Evolutionary conservation across 768 basidiomycete species (phyloP).

Genomic region (Fistulinella prunicolor): DNA sequence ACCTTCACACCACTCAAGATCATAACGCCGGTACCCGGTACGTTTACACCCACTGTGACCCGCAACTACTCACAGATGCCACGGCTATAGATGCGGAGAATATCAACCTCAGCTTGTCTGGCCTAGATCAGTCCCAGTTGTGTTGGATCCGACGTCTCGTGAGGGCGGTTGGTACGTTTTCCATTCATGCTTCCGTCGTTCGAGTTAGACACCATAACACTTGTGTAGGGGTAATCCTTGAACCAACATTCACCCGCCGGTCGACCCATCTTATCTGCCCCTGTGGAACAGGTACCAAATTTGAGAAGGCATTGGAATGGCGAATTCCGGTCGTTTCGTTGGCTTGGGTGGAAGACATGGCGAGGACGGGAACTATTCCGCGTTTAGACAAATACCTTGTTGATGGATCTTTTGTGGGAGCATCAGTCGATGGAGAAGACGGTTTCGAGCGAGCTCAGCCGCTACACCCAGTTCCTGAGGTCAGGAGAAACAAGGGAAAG

Average conservation of each 20-base stretch:
- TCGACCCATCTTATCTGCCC: constrained; percentile 85
- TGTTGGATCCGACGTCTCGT: constrained; percentile 49
- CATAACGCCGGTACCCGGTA: constrained; percentile 58
- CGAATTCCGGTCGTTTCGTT: constrained; percentile 66
- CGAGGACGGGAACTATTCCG: constrained; percentile 48
- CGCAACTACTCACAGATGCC: neutral
- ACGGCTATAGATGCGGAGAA: constrained; percentile 48
- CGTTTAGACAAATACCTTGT: constrained; percentile 33
- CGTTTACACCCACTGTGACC: neutral
- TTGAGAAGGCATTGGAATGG: constrained; percentile 78
- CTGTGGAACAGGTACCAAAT: constrained; percentile 66
- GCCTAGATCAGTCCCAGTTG: constrained; percentile 66
- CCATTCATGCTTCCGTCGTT: neutral
- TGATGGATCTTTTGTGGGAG: constrained; percentile 34
- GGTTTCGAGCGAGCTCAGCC: constrained; percentile 19
- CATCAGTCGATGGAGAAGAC: constrained; percentile 31
- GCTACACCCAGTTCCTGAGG: constrained; percentile 3
- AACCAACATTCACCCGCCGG: constrained; percentile 57
- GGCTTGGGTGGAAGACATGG: constrained; percentile 67
- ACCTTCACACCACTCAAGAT: constrained; percentile 67
- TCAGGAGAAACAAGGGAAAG: constrained; percentile 27
- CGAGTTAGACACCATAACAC: neutral
- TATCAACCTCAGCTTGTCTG: constrained; percentile 67
- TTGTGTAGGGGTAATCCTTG: constrained; percentile 49
- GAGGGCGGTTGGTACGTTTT: constrained; percentile 21